Evolutionary conservation across 768 basidiomycete species (phyloP), one percentile per base, ranked within the genome.

Genomic region (Gautieria morchelliformis): DNA sequence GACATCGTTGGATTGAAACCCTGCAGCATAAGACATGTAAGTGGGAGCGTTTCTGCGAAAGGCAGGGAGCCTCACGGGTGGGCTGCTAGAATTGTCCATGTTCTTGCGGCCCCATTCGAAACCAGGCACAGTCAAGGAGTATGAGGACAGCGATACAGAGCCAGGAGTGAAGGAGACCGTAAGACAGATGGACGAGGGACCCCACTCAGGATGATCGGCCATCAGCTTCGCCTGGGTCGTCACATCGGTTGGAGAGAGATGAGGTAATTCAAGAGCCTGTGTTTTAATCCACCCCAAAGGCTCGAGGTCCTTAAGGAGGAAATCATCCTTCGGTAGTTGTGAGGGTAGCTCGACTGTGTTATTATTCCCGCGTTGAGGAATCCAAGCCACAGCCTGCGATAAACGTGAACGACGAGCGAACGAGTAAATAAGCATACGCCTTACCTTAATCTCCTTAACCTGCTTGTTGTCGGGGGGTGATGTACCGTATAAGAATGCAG

Each of bases 1-100:
- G 93, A 95, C 95, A 97, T 97, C 63, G 89, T 90, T n/a, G 93
- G 91, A 71, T 95, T 98, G 76, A 95, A 99, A 42, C 95, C 93
- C 74, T 84, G 64, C 40, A 67, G 61, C 50, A 57, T 47, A 68
- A 61, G 50, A 57, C 40, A 37, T 47, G 17, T 59, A 17, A 59
- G 53, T 60, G 53, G 17, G 32, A 52, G 5, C 6, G 35, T n/a
- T 6, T 37, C 32, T 2, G 2, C 17, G 6, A 52, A 9, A 39
- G 7, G 4, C 60, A 14, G 45, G 40, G 41, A 32, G 32, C 68
- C 76, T 63, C 62, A 83, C 82, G 1, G 84, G 75, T 59, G 92
- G 91, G 67, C 90, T 92, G 39, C 81, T 78, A 39, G 90, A 87
- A 44, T 82, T 89, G 65, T 94, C 93, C 63, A 78, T 73, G 63